Evolutionary conservation across 305 asterid species (phyloP), one percentile per base, ranked within the genome.

Genomic region (Rubia occidens): DNA sequence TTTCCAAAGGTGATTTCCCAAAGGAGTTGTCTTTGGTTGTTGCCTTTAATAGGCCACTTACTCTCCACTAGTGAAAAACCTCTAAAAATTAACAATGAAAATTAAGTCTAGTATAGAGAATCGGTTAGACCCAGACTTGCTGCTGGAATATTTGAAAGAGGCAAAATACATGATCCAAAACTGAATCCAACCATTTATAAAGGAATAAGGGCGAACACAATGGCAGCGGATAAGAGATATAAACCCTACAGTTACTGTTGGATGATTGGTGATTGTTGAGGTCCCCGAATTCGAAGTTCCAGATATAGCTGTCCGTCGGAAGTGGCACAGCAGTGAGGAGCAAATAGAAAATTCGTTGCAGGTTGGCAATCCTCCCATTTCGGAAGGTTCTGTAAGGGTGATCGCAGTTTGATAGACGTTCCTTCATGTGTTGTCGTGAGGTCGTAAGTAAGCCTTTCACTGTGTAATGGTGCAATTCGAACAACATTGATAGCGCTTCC

Each of bases 401-500:
- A 71, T 43, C 75, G 78, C 26, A 88, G 74, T 37, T 42, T 72
- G 24, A 87, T 44, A 5, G 80, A 47, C 72, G 79, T 85, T 49
- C 78, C 83, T 14, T 84, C 95, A 11, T 42, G 71, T 56, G 18
- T 73, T 21, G 78, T 85, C 1, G 18, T 40, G 35, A 92, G 63
- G 2, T 79, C 72, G 51, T 84, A 89, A 14, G 37, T 8, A 79
- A 76, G 86, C 10, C 59, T 26, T 17, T 49, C 58, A 71, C 58
- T 69, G 47, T 72, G 76, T 42, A 68, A 6, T 8, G 95, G 86
- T 53, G 85, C 91, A 44, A 89, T 40, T 64, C 89, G 73, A 60
- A 78, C 69, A 15, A 89, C 77, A 69, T 76, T 79, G 54, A 86
- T 63, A 11, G 75, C 75, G 45, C 84, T 81, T 43, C 87, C 89